phyloP scores from a whole-genome alignment of 805 yeast species.

The Candida easanensis region DNA sequence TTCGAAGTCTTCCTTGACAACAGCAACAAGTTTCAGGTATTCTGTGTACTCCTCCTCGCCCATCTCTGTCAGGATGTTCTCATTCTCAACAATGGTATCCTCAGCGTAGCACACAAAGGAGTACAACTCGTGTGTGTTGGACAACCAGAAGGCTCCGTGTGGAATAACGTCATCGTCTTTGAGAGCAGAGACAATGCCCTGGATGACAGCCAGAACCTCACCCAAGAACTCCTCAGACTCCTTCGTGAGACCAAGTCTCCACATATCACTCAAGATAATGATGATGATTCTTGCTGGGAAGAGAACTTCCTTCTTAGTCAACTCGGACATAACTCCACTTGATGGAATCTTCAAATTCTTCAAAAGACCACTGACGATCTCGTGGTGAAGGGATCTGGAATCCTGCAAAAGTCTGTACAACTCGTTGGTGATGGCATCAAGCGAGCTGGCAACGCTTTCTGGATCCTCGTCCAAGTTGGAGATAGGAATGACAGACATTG shows the following conservation, averaged over 20 bases:
- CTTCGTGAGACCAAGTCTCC: conserved; percentile 92
- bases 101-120: conserved; percentile 95
- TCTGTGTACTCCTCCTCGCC: conserved; percentile 87
- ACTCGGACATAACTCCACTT: conserved; percentile 78
- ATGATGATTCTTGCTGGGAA: conserved; percentile 96
- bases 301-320: conserved; percentile 84
- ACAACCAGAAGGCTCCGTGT: conserved; percentile 96
- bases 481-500: conserved; percentile 61
- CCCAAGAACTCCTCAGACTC: conserved; percentile 91
- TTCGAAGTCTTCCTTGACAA: conserved; percentile 92
- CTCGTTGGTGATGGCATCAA: conserved; percentile 74
- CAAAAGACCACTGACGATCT: conserved; percentile 81
- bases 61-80: conserved; percentile 76
- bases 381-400: conserved; percentile 70
- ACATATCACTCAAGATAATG: conserved; percentile 91
- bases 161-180: conserved; percentile 85
- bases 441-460: conserved; percentile 38
- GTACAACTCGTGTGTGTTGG: conserved; percentile 92
- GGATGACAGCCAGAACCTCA: conserved; percentile 82
- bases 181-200: conserved; percentile 72
- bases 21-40: conserved; percentile 82
- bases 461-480: conserved; percentile 49
- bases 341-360: conserved; percentile 84
- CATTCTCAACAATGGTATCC: conserved; percentile 83
- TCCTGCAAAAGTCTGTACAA: conserved; percentile 68